A percentile compares a stretch with the other conserved stretches of the same genome.
These are phyloP conservation scores for Solidago caesia DNA, from an alignment of 129 eudicot genomes.

Conservation along the genomic window DNA sequence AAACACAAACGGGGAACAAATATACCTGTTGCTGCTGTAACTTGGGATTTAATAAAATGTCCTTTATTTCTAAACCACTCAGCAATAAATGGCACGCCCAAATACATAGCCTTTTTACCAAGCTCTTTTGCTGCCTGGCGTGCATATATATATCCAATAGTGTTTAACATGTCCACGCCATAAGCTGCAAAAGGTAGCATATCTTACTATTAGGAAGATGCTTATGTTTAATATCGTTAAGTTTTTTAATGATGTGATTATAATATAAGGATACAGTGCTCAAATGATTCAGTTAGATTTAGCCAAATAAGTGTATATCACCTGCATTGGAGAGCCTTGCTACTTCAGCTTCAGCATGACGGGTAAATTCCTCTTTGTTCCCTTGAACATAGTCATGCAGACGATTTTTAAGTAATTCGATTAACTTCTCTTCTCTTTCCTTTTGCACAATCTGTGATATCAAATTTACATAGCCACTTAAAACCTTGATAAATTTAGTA, in stretches of 20 bases:
- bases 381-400: constrained; percentile 80
- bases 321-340: constrained; percentile 91
- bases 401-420: constrained; percentile 58
- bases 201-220: constrained; percentile 7
- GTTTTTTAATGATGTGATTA: neutral
- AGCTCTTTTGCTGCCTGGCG: constrained; percentile 93
- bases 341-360: constrained; percentile 85
- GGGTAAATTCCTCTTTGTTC: constrained; percentile 67
- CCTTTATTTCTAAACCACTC: constrained; percentile 99
- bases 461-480: constrained; percentile 13
- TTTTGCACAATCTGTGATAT: constrained; percentile 68
- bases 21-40: constrained; percentile 72
- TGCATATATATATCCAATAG: constrained; percentile 93
- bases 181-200: constrained; percentile 61
- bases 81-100: constrained; percentile 93
- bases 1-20: neutral
- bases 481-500: neutral
- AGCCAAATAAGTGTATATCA: constrained; percentile 13
- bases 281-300: neutral
- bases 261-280: neutral
- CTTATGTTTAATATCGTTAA: neutral
- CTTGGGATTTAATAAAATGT: constrained; percentile 88
- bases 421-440: constrained; percentile 91
- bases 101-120: constrained; percentile 81
- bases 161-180: constrained; percentile 93